These are phyloP conservation scores for Bryoglossum gracile DNA, from an alignment of 495 filamentous ascomycete genomes.

Conservation along the genomic window DNA sequence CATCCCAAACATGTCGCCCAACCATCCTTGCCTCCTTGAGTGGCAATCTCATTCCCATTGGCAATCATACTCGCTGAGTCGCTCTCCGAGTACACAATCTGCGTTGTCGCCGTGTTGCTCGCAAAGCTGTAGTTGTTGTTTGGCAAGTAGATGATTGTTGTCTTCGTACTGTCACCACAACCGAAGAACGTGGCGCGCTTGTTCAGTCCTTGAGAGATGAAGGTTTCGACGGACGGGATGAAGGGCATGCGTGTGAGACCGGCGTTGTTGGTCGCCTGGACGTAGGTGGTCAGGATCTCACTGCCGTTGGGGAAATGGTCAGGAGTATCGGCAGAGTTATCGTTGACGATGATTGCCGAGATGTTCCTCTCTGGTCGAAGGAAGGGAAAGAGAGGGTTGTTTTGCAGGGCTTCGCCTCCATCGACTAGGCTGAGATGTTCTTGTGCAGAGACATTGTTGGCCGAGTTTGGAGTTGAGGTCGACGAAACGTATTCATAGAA, in stretches of 20 bases:
- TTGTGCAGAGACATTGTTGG: slow-evolving; percentile 27
- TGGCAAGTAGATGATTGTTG: slow-evolving; percentile 38
- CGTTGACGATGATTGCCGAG: slow-evolving; percentile 39
- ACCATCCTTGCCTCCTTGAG: slow-evolving; percentile 21
- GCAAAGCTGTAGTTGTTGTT: slow-evolving; percentile 33
- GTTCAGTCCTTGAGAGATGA: slow-evolving; percentile 33
- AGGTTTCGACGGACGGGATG: slow-evolving; percentile 31
- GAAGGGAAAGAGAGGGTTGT: slow-evolving; percentile 41
- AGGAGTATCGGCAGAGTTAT: slow-evolving; percentile 39
- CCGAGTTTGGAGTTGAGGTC: slow-evolving; percentile 18
- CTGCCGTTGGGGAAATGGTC: slow-evolving; percentile 37
- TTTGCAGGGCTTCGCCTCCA: slow-evolving; percentile 38
- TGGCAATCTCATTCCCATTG: slow-evolving; percentile 35
- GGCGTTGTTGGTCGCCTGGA: slow-evolving; percentile 27
- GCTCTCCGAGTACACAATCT: slow-evolving; percentile 29
- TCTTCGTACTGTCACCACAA: slow-evolving; percentile 29
- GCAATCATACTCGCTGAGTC: slow-evolving; percentile 35
- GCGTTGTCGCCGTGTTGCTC: slow-evolving; percentile 27
- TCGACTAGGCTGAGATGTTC: slow-evolving; percentile 29
- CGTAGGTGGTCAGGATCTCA: slow-evolving; percentile 34
- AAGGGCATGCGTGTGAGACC: slow-evolving; percentile 32
- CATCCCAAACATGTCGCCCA: slow-evolving; percentile 38
- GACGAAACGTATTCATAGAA: slow-evolving; percentile 33
- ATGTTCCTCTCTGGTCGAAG: slow-evolving; percentile 33
- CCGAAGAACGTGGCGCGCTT: slow-evolving; percentile 39